Conservation (phyloP, 78 protist genomes). For the Bigelowiella natans region DNA sequence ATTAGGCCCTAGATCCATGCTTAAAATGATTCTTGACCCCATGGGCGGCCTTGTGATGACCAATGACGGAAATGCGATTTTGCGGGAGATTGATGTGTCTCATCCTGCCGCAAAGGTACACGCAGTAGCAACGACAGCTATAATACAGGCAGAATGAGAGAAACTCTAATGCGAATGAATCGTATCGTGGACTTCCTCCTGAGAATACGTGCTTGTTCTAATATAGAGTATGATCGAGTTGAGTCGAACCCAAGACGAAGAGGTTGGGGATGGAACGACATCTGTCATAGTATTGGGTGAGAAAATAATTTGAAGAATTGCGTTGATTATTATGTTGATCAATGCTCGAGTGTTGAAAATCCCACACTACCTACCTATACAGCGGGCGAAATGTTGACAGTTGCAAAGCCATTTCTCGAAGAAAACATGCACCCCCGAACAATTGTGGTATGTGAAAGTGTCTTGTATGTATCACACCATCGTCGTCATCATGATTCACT, state of each 20-base stretch:
- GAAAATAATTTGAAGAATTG: neutral
- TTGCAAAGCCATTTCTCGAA: constrained; percentile 75
- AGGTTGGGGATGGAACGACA: constrained; percentile 98
- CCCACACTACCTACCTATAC: neutral
- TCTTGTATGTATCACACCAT: neutral
- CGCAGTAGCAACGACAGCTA: neutral
- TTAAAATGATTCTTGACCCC: constrained; percentile 94
- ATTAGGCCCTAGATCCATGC: constrained; percentile 94
- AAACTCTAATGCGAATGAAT: no score
- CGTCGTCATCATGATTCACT: neutral
- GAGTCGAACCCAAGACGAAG: constrained; percentile 60
- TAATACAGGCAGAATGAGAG: no score
- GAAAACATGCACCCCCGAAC: constrained; percentile 76
- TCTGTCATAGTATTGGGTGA: constrained; percentile 79
- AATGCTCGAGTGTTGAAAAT: neutral
- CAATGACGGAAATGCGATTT: constrained; percentile 94
- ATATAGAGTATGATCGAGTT: neutral
- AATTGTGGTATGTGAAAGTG: constrained; percentile 16
- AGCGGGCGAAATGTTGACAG: constrained; percentile 75
- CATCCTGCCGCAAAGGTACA: constrained; percentile 92
- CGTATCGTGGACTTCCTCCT: no score
- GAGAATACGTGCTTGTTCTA: neutral
- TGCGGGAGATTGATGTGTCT: constrained; percentile 92
- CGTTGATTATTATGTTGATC: no score
- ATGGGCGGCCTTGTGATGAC: constrained; percentile 90